Percentiles rank a stretch among this genome's conserved stretches.
These are phyloP conservation scores for Tarenaya hassleriana DNA, from an alignment of 345 rosid genomes.

Conservation along the genomic window DNA sequence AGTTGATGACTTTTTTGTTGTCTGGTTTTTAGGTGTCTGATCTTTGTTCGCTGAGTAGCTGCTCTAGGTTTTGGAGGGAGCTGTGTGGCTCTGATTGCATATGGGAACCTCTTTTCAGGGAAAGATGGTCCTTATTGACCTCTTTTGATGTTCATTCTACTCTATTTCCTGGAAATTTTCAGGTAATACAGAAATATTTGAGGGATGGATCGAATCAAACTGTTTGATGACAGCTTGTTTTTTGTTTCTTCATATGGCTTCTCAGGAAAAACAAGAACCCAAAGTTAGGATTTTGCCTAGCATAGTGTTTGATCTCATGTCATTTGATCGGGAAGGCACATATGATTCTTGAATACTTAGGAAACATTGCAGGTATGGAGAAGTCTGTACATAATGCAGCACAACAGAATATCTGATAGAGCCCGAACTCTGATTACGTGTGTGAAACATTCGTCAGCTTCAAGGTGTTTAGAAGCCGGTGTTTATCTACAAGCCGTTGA, in stretches of 20 bases:
- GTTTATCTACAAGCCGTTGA: conserved; percentile 18
- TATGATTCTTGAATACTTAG: not conserved
- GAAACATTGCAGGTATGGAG: conserved; percentile 22
- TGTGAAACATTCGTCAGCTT: conserved; percentile 15
- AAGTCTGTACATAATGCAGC: conserved; percentile 18
- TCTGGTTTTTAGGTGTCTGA: conserved; percentile 40
- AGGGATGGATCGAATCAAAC: no score
- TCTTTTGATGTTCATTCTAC: conserved; percentile 7
- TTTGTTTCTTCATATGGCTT: conserved; percentile 8
- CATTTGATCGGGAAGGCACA: not conserved
- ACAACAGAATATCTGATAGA: conserved; percentile 23
- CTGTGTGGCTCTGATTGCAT: conserved; percentile 51
- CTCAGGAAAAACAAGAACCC: no score
- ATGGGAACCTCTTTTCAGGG: conserved; percentile 52
- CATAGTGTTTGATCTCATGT: no score
- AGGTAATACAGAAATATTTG: conserved; percentile 21
- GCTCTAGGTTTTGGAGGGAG: conserved; percentile 67
- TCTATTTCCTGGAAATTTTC: conserved; percentile 2
- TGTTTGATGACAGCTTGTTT: conserved; percentile 5
- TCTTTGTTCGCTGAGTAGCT: conserved; percentile 55
- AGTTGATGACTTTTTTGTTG: conserved; percentile 1
- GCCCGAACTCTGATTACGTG: conserved; percentile 14
- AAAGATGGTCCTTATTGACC: conserved; percentile 54
- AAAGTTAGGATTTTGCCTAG: no score
- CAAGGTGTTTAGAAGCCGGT: conserved; percentile 19